Conservation (phyloP, 805 yeast species). For the Jamesozyma hellenica region DNA sequence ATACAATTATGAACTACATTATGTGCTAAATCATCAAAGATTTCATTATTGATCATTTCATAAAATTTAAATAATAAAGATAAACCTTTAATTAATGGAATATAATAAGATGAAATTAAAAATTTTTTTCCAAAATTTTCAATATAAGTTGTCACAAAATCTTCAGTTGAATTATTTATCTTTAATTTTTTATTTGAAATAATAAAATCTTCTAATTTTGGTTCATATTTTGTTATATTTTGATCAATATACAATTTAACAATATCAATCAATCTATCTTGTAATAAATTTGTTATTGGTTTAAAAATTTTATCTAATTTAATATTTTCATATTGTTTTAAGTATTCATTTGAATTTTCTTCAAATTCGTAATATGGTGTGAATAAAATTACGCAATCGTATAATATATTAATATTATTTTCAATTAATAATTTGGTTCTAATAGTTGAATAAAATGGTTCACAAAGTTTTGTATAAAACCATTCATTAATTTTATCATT, state of each 20-base stretch:
- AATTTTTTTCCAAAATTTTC: not conserved
- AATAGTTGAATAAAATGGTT: conserved; percentile 65
- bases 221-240: conserved; percentile 55
- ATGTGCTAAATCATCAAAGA: conserved; percentile 85
- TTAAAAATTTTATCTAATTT: conserved; percentile 52
- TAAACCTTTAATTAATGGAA: conserved; percentile 63
- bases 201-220: conserved; percentile 57
- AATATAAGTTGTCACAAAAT: conserved; percentile 6
- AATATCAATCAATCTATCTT: conserved; percentile 69
- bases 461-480: conserved; percentile 53
- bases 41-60: conserved; percentile 63
- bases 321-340: conserved; percentile 24
- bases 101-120: conserved; percentile 37
- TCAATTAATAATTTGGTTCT: conserved; percentile 64
- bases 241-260: conserved; percentile 65
- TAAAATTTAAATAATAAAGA: conserved; percentile 66
- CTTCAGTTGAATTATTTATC: conserved; percentile 15
- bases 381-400: conserved; percentile 65
- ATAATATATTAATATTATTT: conserved; percentile 51
- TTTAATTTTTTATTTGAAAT: conserved; percentile 37
- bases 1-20: conserved; percentile 74
- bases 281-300: conserved; percentile 68
- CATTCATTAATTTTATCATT: conserved; percentile 39
- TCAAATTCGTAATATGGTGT: conserved; percentile 61
- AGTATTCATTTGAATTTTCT: conserved; percentile 31